A percentile compares a stretch with the other conserved stretches of the same genome.
phyloP scores from a whole-genome alignment of 768 basidiomycete species.

The Mycena polygramma region DNA sequence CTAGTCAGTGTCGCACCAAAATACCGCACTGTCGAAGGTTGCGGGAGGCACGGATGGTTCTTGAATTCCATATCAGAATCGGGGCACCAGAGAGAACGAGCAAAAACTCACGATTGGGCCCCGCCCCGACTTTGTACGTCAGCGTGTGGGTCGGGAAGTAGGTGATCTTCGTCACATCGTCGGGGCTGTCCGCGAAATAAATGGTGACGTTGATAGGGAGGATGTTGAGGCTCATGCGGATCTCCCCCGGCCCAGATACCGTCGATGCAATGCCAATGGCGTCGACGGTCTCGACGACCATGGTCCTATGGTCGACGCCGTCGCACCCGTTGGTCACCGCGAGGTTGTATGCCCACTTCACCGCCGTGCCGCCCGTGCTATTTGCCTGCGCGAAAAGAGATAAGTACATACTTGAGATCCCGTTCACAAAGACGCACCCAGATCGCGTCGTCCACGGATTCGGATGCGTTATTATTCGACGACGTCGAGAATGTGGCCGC shows the following conservation, averaged over 20 bases:
- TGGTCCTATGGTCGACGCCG: not conserved
- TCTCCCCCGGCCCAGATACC: not conserved
- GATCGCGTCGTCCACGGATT: not conserved
- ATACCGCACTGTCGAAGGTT: not conserved
- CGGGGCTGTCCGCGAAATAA: slow-evolving; percentile 7
- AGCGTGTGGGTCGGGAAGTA: not conserved
- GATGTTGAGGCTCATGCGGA: not conserved
- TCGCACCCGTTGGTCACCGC: not conserved
- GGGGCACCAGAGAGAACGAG: not conserved
- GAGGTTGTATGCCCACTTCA: not conserved
- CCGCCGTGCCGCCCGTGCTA: not conserved
- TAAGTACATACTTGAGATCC: not conserved
- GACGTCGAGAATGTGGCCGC: not conserved
- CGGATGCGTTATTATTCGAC: not conserved
- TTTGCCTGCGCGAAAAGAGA: not conserved
- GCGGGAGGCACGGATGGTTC: slow-evolving; percentile 1
- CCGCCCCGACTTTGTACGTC: slow-evolving; percentile 12
- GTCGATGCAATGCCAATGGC: slow-evolving; percentile 2
- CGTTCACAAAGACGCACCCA: not conserved
- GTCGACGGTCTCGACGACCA: not conserved
- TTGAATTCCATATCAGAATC: not conserved
- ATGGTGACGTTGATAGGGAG: slow-evolving; percentile 8
- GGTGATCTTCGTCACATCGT: slow-evolving; percentile 2
- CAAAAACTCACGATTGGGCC: slow-evolving; percentile 1
- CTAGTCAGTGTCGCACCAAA: slow-evolving; percentile 10